These are phyloP conservation scores for Arthrobotrys entomopaga DNA, from an alignment of 2,329 filamentous ascomycete genomes.

Conservation along the genomic window DNA sequence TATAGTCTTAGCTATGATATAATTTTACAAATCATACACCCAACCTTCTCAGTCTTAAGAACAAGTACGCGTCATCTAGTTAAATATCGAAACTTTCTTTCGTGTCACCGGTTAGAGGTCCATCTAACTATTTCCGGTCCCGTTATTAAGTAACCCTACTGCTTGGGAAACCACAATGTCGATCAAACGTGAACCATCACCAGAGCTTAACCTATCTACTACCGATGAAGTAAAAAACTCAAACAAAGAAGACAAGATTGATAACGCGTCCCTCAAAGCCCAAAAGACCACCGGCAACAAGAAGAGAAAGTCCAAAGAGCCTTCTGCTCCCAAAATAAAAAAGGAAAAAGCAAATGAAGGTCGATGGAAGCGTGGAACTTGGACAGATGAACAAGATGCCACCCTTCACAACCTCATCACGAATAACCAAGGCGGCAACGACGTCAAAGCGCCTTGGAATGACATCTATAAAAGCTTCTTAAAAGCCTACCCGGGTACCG, in stretches of 20 bases:
- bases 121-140: too few relatives aligned
- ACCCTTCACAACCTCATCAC: conserved; percentile 29
- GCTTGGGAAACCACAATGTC: background rate
- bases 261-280: background rate
- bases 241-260: background rate
- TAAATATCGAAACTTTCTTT: too few relatives aligned
- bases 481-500: conserved; percentile 23
- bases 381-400: conserved; percentile 42
- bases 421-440: conserved; percentile 40
- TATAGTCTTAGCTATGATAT: too few relatives aligned
- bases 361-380: conserved; percentile 11
- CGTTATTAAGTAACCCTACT: too few relatives aligned
- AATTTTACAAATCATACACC: too few relatives aligned
- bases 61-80: too few relatives aligned
- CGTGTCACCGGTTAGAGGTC: too few relatives aligned
- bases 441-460: conserved; percentile 36
- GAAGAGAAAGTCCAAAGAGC: conserved; percentile 22
- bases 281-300: background rate
- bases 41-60: too few relatives aligned
- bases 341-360: background rate
- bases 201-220: background rate
- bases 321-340: conserved; percentile 5
- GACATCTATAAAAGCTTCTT: conserved; percentile 28
- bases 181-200: conserved; percentile 30
- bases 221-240: background rate